Evolutionary conservation across 1,139 yeast genomes (phyloP).

Genomic region (Zygotorulaspora mrakii): DNA sequence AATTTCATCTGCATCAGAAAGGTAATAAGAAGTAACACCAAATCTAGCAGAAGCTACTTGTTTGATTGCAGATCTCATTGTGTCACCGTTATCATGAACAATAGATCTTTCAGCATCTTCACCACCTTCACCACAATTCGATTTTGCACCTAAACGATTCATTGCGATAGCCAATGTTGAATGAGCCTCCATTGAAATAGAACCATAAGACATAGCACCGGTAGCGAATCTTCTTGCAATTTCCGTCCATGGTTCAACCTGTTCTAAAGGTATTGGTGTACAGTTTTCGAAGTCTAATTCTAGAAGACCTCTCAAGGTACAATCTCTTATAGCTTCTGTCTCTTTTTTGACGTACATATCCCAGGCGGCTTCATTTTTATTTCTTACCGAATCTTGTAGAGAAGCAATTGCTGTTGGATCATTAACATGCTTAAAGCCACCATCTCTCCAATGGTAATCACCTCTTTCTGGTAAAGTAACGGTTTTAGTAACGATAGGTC

Average conservation of each 20-base stretch:
- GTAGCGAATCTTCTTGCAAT: constrained; percentile 95
- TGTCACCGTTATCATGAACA: constrained; percentile 81
- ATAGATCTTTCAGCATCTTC: constrained; percentile 91
- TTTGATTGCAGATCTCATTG: constrained; percentile 96
- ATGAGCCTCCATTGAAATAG: constrained; percentile 97
- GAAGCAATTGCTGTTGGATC: constrained; percentile 94
- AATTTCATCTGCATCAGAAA: constrained; percentile 94
- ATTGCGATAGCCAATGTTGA: constrained; percentile 96
- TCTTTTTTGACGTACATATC: constrained; percentile 87
- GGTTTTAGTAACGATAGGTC: constrained; percentile 65
- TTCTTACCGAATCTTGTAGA: constrained; percentile 94
- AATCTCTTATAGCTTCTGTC: constrained; percentile 84
- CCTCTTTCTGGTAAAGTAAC: constrained; percentile 87
- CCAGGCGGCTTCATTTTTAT: constrained; percentile 90
- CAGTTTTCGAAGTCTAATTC: constrained; percentile 79
- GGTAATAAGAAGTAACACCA: constrained; percentile 92
- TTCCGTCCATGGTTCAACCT: constrained; percentile 99
- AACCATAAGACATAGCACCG: constrained; percentile 99
- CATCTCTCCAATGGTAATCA: constrained; percentile 98
- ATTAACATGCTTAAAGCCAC: constrained; percentile 93
- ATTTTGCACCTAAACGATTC: constrained; percentile 96
- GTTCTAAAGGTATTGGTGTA: constrained; percentile 83
- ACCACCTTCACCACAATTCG: constrained; percentile 99
- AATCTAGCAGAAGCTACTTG: constrained; percentile 98
- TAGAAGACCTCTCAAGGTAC: constrained; percentile 89